Base-by-base conservation (phyloP, 2,329 filamentous ascomycete genomes). In the Ceratocystis lukuohia region DNA sequence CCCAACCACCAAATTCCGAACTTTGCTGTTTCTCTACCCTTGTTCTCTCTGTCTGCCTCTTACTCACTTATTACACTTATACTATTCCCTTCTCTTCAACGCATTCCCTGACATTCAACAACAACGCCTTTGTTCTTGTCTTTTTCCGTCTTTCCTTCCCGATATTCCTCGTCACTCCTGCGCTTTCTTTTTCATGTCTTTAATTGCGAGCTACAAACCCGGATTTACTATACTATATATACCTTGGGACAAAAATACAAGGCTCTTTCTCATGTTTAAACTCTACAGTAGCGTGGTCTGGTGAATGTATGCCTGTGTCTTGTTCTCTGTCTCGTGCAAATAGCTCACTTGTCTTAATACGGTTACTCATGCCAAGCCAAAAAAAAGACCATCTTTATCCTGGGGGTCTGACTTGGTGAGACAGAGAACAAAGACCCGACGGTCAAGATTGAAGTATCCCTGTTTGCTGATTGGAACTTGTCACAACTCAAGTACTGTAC, bases 351-450 rank as follows among this genome's bases (percentile, higher is more conserved):
- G 48, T 50, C 8, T 50, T 50, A 50, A 30, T 57, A 17, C 28
- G 5, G 50, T 56, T 56, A 56, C 50, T 56, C 50, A 56, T 56
- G 50, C 50, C 50, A 56, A 56, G 22, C 48, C n/a, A 25, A 50
- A 22, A 50, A 20, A 20, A 20, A 5, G 48, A 12, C 15, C 48
- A 41, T 41, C 37, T 41, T 41, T 5, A 5, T 41, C 37, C 12
- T 41, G 37, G 37, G 37, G 37, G 37, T 15, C 37, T 41, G 37
- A 41, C 37, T 15, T 41, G 37, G 37, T 12, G 4, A 41, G 37
- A 50, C 48, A 50, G 22, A 48, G 45, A 50, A 50, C 48, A 20
- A 50, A 10, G 48, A 22, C 15, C 46, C 46, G 8, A 57, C 5
- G 17, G 10, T 6, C 53, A 57, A 57, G 53, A 56, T 28, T 25